Conservation (phyloP, 108 stramenopile genomes). For the Mediolabrus comicus region DNA sequence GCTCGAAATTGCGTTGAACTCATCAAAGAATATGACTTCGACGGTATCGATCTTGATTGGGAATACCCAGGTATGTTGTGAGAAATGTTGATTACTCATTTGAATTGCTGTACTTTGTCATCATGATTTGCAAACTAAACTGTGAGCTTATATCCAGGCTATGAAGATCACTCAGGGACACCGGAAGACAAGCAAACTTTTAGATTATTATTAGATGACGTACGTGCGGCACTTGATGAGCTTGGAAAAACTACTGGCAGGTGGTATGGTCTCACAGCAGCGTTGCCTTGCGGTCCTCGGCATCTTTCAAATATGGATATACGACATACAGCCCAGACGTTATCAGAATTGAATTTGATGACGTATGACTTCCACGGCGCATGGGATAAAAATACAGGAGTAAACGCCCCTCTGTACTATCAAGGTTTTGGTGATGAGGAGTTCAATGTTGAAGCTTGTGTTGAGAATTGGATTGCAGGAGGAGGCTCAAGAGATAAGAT, state of each 20-base stretch:
- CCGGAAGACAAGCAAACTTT: constrained; percentile 35
- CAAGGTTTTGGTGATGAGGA: constrained; percentile 45
- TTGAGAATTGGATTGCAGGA: constrained; percentile 33
- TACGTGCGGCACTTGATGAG: constrained; percentile 31
- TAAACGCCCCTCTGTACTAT: constrained; percentile 37
- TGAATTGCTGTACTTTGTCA: not conserved
- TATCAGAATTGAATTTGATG: constrained; percentile 46
- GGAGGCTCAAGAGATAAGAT: constrained; percentile 32
- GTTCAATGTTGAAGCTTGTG: constrained; percentile 35
- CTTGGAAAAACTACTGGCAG: constrained; percentile 32
- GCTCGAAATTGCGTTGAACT: constrained; percentile 16
- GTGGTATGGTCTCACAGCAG: constrained; percentile 46
- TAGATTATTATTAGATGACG: constrained; percentile 43
- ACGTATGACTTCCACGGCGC: constrained; percentile 49
- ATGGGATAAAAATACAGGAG: constrained; percentile 27
- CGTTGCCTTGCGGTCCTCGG: constrained; percentile 44
- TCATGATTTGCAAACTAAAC: not conserved
- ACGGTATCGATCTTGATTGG: constrained; percentile 27
- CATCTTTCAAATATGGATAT: constrained; percentile 45
- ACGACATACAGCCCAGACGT: constrained; percentile 22
- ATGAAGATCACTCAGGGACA: constrained; percentile 39
- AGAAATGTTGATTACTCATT: not conserved
- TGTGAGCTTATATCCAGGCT: too few relatives aligned
- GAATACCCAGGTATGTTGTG: not conserved
- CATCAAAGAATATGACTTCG: constrained; percentile 32